Conservation (phyloP, 139 green algal species). For the Closterium sp. region DNA sequence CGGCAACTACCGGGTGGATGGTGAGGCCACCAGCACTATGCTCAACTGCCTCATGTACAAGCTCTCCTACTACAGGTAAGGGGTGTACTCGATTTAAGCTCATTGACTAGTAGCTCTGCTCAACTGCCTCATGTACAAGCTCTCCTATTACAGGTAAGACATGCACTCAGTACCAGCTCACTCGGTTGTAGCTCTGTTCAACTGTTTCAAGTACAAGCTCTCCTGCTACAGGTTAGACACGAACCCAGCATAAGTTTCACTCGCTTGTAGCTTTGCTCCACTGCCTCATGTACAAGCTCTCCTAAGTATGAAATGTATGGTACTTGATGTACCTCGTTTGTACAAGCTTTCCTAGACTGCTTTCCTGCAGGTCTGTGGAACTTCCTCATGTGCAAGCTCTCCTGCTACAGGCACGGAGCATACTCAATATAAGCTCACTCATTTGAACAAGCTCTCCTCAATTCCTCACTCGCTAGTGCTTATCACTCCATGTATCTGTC, state of each 20-base stretch:
- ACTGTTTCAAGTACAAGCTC: no score
- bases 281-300: not conserved
- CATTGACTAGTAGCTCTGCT: not conserved
- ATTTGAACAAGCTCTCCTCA: no score
- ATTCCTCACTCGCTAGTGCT: not conserved
- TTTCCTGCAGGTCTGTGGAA: no score
- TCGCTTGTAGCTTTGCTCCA: not conserved
- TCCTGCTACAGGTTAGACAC: no score
- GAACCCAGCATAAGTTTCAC: no score
- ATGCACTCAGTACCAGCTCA: not conserved
- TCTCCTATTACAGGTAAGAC: not conserved
- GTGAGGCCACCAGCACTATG: not conserved
- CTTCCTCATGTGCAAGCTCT: not conserved
- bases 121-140: not conserved
- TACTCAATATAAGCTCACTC: no score
- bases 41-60: not conserved
- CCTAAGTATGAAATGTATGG: no score
- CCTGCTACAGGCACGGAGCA: not conserved
- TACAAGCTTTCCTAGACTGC: no score
- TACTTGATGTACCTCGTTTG: no score
- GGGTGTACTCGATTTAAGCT: not conserved
- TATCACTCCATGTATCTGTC: not conserved
- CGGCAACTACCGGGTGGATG: not conserved
- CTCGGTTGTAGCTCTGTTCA: not conserved
- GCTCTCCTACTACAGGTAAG: not conserved